A percentile compares a stretch with the other conserved stretches of the same genome.
Conservation (phyloP, 2,329 filamentous ascomycete genomes). For the Colletotrichum sp. region DNA sequence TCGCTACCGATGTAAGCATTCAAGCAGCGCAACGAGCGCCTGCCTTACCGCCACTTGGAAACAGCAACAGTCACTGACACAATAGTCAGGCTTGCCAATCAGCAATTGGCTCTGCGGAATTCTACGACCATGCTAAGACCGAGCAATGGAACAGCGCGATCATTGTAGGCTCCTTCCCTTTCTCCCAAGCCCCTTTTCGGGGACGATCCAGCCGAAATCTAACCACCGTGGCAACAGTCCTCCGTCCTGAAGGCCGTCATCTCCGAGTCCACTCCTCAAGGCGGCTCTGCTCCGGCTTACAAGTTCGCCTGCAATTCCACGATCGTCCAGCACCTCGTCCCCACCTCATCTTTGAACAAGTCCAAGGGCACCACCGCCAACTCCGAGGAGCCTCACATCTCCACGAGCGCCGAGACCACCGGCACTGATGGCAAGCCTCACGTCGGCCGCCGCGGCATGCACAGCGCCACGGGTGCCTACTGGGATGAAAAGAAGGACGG, state of each 20-base stretch:
- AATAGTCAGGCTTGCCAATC: constrained; percentile 75
- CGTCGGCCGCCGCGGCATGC: constrained; percentile 88
- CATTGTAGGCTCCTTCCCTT: constrained; percentile 67
- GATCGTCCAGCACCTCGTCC: constrained; percentile 91
- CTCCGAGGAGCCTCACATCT: constrained; percentile 56
- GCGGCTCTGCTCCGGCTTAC: constrained; percentile 68
- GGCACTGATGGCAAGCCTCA: constrained; percentile 69
- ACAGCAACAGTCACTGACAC: constrained; percentile 18
- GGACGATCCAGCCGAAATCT: background rate
- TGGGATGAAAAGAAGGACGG: constrained; percentile 92
- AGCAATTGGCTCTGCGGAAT: constrained; percentile 74
- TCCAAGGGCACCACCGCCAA: constrained; percentile 56
- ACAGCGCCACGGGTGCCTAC: constrained; percentile 83
- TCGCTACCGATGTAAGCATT: constrained; percentile 77
- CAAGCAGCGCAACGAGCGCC: background rate
- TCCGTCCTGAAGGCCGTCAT: constrained; percentile 79
- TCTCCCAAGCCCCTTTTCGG: background rate
- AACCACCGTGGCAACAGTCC: constrained; percentile 56
- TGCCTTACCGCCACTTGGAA: background rate
- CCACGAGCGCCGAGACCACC: constrained; percentile 58
- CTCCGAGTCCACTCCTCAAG: constrained; percentile 70
- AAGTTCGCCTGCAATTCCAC: constrained; percentile 99
- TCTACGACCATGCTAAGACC: constrained; percentile 88
- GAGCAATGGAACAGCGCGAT: constrained; percentile 90
- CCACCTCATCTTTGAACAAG: constrained; percentile 69